Base-by-base conservation (phyloP, 371 early-diverging fungal genomes). In the Apophysomyces sp. region DNA sequence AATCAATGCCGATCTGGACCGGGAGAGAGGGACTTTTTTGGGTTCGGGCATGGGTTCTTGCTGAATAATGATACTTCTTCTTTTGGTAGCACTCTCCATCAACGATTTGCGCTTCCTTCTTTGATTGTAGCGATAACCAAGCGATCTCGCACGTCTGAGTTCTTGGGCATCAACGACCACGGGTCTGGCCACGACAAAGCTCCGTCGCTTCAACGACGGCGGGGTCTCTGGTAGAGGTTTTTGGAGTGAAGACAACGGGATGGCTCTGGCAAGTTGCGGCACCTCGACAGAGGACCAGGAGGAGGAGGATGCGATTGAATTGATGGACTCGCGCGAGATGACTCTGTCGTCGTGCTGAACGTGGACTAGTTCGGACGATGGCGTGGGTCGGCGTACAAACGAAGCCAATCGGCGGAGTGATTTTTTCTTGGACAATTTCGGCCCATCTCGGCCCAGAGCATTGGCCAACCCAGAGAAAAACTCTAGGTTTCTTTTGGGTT, bases 71-170 rank as follows among this genome's bases (percentile, higher is more conserved):
- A 44, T n/a, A 39, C 72, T 76, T 34, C 63, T 72, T 7, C 68
- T 67, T 44, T 73, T 77, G 24, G 68, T 62, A 29, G 66, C 62
- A 5, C 75, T 72, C 61, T 78, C 78, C 73, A 78, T 74, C 7
- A 73, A 59, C 6, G 80, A 76, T 36, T 59, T 68, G 44, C 72
- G 66, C 51, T 79, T 79, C 28, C 71, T 74, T 27, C 72, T 44
- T 44, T 44, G 67, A n/a, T 60, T 56, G 16, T 62, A 36, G 21
- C 55, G 63, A 24, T 67, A 62, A 21, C 69, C 69, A n/a, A 64
- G 41, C 12, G 69, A 64, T 8, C 64, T 64, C 12, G 64, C 60
- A 21, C 69, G 64, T 30, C 69, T 60, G 7, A 68, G 40, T 32
- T 68, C 64, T 61, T 68, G 61, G 4, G 64, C 64, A 44, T 68